Evolutionary conservation across 2,329 filamentous ascomycete genomes (phyloP), one percentile per base, ranked within the genome.

Genomic region (Fusarium dlaminii): DNA sequence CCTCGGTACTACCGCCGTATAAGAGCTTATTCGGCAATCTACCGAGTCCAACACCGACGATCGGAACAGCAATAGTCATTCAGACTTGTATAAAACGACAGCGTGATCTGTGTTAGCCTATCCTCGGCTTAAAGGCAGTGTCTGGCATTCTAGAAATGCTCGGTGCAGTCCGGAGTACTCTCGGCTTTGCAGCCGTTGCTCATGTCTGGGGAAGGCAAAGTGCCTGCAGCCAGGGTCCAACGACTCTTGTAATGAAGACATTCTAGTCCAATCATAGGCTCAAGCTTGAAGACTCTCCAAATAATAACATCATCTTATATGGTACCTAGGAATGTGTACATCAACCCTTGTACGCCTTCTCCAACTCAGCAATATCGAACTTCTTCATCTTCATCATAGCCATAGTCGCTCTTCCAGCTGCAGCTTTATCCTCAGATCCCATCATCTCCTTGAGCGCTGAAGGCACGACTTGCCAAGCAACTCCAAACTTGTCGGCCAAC

Each of bases 381-480:
- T 86, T 86, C 78, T 81, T 81, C 83, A 85, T 85, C 32, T 72
- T 70, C 81, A 85, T 79, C 82, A 87, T 85, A 9, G 80, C 81
- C 46, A 60, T 68, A 34, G 74, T 81, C 13, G 75, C 79, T 52
- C 80, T 75, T 11, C 73, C 77, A 22, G 79, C 78, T 42, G 78
- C 82, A 65, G 76, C 83, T 74, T 73, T 77, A 60, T 85, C 82
- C 40, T 79, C 72, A n/a, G 79, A 76, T 5, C 67, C 55, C 67
- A 85, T 60, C 75, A 83, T 77, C 61, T 81, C 77, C 74, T 79
- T 80, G 58, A 87, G 68, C 27, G 54, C 68, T 32, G 65, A 81
- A 9, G 86, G 85, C 46, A 84, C 77, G 39, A 87, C 79, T 80
- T 88, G 86, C 86, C 86, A 87, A 18, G 78, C 73, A 17, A 87